Evolutionary conservation across 129 eudicot genomes (phyloP).

Genomic region (Chrysanthemum makinoi): DNA sequence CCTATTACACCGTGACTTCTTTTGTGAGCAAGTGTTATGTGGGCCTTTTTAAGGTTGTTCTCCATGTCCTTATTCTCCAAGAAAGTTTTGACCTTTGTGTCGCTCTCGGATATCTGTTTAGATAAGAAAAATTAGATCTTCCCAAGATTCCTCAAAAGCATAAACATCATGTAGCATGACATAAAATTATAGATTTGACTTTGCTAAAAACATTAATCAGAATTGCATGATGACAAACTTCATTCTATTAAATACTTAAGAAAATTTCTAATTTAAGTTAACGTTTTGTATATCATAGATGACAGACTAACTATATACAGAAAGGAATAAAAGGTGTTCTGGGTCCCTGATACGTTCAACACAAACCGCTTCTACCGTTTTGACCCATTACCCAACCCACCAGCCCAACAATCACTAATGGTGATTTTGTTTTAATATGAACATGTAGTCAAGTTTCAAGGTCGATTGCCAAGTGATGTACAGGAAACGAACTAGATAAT

Average conservation of each 20-base stretch:
- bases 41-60: conserved; percentile 53
- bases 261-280: too few relatives aligned
- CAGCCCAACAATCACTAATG: background rate
- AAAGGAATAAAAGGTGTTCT: background rate
- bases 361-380: background rate
- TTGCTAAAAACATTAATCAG: background rate
- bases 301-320: background rate
- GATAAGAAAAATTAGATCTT: conserved; percentile 3
- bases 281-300: background rate
- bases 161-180: background rate
- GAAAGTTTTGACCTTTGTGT: conserved; percentile 49
- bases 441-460: conserved; percentile 6
- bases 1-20: conserved; percentile 81
- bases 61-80: conserved; percentile 45
- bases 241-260: too few relatives aligned
- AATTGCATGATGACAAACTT: too few relatives aligned
- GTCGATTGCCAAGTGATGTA: conserved; percentile 2
- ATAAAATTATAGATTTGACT: background rate
- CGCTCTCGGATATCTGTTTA: conserved; percentile 48
- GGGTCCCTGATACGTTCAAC: background rate
- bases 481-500: background rate
- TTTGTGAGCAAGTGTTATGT: conserved; percentile 92
- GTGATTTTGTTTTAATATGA: background rate
- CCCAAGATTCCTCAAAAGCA: background rate
- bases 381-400: background rate